Evolutionary conservation across 371 early-diverging fungal genomes (phyloP).

Genomic region (Haplosporangium sp.): DNA sequence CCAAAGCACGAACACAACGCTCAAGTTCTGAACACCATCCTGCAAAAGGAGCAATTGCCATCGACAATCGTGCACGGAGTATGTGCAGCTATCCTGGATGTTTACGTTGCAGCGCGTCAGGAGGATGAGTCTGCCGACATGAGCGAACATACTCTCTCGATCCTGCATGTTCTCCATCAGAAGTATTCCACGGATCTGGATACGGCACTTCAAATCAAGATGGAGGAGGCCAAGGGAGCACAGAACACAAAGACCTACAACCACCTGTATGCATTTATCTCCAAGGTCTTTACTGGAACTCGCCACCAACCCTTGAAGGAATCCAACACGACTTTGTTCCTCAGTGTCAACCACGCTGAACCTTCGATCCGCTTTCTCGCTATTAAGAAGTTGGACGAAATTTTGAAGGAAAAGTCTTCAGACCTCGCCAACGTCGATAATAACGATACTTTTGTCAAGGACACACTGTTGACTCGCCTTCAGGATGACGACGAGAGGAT

Average conservation of each 20-base stretch:
- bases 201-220: slow-evolving; percentile 59
- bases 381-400: slow-evolving; percentile 65
- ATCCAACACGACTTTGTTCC: slow-evolving; percentile 75
- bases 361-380: slow-evolving; percentile 71
- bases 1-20: slow-evolving; percentile 44
- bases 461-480: slow-evolving; percentile 65
- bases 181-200: slow-evolving; percentile 68
- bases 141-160: slow-evolving; percentile 44
- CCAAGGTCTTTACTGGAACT: slow-evolving; percentile 71
- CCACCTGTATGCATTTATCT: slow-evolving; percentile 68
- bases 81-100: slow-evolving; percentile 57
- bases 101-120: slow-evolving; percentile 54
- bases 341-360: slow-evolving; percentile 77
- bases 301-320: slow-evolving; percentile 72
- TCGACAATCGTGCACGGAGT: slow-evolving; percentile 58
- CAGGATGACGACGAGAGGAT: slow-evolving; percentile 62
- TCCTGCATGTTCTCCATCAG: slow-evolving; percentile 66
- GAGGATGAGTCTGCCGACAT: slow-evolving; percentile 30
- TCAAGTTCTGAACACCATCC: slow-evolving; percentile 57
- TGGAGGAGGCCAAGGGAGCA: slow-evolving; percentile 49
- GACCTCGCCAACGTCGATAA: slow-evolving; percentile 31
- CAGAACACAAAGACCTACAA: slow-evolving; percentile 48
- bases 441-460: slow-evolving; percentile 58
- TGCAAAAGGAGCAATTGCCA: slow-evolving; percentile 59
- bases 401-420: slow-evolving; percentile 58